phyloP scores from a whole-genome alignment of 192 early-diverging fungal genomes.

The Phlyctochytrium bullatum region DNA sequence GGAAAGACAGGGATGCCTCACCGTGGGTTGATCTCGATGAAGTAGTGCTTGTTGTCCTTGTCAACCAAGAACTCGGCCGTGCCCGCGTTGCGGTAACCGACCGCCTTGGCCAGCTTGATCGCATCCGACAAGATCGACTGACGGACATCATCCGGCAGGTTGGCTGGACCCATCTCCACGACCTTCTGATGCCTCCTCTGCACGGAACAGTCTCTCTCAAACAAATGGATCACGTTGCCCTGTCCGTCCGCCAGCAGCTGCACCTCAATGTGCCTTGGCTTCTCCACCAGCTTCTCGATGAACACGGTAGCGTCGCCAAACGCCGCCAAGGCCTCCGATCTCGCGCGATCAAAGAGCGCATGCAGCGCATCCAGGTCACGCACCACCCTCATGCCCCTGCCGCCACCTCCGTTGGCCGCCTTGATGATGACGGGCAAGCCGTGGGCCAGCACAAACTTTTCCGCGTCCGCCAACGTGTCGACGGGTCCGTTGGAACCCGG shows the following conservation, averaged over 20 bases:
- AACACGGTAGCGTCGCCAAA: conserved; percentile 98
- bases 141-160: conserved; percentile 48
- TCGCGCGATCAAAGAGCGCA: conserved; percentile 78
- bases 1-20: neutral
- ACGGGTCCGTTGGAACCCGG: conserved; percentile 89
- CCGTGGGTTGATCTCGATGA: conserved; percentile 97
- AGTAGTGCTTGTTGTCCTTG: conserved; percentile 83
- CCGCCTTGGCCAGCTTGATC: conserved; percentile 82
- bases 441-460: conserved; percentile 72
- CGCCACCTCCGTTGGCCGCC: conserved; percentile 95
- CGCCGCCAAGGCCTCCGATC: conserved; percentile 82
- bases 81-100: conserved; percentile 93
- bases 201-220: conserved; percentile 96
- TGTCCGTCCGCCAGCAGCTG: conserved; percentile 83
- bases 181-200: conserved; percentile 98
- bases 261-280: conserved; percentile 95
- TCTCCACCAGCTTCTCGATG: conserved; percentile 89
- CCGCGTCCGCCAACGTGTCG: conserved; percentile 58
- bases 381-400: conserved; percentile 94
- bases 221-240: conserved; percentile 88
- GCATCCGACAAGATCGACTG: conserved; percentile 85
- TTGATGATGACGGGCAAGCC: conserved; percentile 97
- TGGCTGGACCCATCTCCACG: conserved; percentile 73
- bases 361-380: conserved; percentile 68
- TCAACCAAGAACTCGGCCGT: conserved; percentile 98